Percentiles rank a stretch among this genome's conserved stretches.
phyloP scores from a whole-genome alignment of 345 rosid genomes.

The Syzygium grande region DNA sequence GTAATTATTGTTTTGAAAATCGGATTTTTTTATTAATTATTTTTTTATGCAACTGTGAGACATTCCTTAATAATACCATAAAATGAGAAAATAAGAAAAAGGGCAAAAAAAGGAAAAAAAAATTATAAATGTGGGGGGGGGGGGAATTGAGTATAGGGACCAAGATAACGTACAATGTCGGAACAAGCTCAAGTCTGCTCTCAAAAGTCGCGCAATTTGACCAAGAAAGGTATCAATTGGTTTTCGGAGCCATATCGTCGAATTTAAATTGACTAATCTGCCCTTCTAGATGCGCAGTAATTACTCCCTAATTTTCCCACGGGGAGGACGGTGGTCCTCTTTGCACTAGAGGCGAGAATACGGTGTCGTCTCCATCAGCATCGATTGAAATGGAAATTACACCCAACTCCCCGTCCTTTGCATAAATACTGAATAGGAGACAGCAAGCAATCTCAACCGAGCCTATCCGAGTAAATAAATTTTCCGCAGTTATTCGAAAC shows the following conservation, averaged over 20 bases:
- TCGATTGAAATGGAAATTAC: neutral
- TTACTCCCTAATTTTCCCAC: neutral
- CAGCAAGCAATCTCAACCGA: neutral
- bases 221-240: neutral
- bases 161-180: neutral
- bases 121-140: neutral
- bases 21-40: neutral
- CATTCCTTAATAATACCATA: neutral
- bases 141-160: neutral
- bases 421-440: neutral
- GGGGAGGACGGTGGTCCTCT: too few relatives aligned
- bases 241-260: neutral
- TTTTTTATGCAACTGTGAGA: neutral
- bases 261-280: neutral
- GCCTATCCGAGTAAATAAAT: neutral
- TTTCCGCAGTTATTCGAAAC: neutral
- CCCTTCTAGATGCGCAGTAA: neutral
- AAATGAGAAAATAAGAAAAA: neutral
- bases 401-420: neutral
- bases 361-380: neutral
- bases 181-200: neutral
- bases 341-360: neutral
- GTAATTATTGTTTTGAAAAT: neutral
- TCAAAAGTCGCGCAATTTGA: conserved; percentile 1
- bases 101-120: neutral